phyloP scores from a whole-genome alignment of 2,329 filamentous ascomycete genomes.

The Nemania sp. region DNA sequence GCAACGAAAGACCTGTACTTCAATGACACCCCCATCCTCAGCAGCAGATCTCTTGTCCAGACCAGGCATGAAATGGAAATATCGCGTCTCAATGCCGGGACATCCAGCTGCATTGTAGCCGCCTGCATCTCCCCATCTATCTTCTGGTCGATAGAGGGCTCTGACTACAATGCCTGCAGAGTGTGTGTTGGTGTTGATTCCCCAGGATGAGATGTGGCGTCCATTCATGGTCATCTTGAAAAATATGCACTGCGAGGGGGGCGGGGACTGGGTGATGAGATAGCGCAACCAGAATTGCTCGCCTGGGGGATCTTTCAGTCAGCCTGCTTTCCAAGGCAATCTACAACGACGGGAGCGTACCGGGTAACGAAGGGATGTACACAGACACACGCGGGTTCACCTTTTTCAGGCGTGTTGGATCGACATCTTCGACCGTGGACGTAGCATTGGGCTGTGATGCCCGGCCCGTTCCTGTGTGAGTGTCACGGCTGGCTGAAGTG shows the following conservation, averaged over 20 bases:
- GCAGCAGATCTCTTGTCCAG: conserved; percentile 47
- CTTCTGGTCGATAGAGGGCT: conserved; percentile 55
- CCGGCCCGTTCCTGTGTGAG: conserved; percentile 7
- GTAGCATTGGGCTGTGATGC: conserved; percentile 24
- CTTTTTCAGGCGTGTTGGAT: conserved; percentile 41
- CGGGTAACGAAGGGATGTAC: conserved; percentile 60
- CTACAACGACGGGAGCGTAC: conserved; percentile 40
- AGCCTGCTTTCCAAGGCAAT: background rate
- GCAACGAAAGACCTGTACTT: conserved; percentile 59
- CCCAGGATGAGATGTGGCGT: conserved; percentile 57
- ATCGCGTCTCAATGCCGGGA: conserved; percentile 53
- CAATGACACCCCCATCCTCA: conserved; percentile 60
- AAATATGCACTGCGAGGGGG: conserved; percentile 50
- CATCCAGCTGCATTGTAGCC: conserved; percentile 40
- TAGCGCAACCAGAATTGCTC: conserved; percentile 60
- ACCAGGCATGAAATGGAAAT: conserved; percentile 54
- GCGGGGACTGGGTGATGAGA: conserved; percentile 43
- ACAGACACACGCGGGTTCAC: conserved; percentile 54
- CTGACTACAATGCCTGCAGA: conserved; percentile 48
- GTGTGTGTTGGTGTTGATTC: conserved; percentile 47
- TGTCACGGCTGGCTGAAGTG: conserved; percentile 7
- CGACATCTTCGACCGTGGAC: conserved; percentile 35
- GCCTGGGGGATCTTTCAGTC: conserved; percentile 41
- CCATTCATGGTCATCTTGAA: conserved; percentile 63
- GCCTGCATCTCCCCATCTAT: conserved; percentile 47